A percentile compares a stretch with the other conserved stretches of the same genome.
Conservation (phyloP, 2,329 filamentous ascomycete genomes). For the Ophiocordyceps camponoti-floridani region DNA sequence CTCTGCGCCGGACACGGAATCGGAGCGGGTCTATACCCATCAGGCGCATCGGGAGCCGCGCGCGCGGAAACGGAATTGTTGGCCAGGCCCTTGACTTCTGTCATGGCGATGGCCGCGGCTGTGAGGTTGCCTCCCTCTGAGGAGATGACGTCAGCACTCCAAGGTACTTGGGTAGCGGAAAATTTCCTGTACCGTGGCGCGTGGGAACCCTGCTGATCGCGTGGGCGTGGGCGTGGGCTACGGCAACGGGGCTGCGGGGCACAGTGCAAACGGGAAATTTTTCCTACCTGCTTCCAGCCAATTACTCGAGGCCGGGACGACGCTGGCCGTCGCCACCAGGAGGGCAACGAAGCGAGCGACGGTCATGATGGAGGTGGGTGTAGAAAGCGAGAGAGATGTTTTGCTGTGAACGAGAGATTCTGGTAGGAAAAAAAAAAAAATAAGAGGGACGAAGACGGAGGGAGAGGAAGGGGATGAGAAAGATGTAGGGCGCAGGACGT, state of each 20-base stretch:
- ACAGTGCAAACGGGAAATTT: neutral
- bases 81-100: neutral
- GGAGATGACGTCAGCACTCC: neutral
- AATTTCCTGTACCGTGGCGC: neutral
- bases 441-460: neutral
- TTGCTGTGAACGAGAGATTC: neutral
- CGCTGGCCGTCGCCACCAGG: neutral
- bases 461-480: neutral
- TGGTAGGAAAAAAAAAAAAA: neutral
- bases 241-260: neutral
- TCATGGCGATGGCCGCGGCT: neutral
- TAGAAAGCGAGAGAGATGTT: neutral
- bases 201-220: neutral
- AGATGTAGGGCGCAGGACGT: neutral
- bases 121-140: neutral
- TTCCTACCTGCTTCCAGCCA: neutral
- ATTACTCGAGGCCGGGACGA: neutral
- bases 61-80: neutral
- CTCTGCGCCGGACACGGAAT: slow-evolving; percentile 53
- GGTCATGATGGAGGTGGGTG: neutral
- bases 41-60: slow-evolving; percentile 13
- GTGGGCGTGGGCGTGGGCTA: no score
- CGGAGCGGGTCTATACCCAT: slow-evolving; percentile 49
- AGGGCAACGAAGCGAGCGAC: neutral
- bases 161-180: no score